Evolutionary conservation across 192 early-diverging fungal genomes (phyloP).

Genomic region (Podila verticillata): DNA sequence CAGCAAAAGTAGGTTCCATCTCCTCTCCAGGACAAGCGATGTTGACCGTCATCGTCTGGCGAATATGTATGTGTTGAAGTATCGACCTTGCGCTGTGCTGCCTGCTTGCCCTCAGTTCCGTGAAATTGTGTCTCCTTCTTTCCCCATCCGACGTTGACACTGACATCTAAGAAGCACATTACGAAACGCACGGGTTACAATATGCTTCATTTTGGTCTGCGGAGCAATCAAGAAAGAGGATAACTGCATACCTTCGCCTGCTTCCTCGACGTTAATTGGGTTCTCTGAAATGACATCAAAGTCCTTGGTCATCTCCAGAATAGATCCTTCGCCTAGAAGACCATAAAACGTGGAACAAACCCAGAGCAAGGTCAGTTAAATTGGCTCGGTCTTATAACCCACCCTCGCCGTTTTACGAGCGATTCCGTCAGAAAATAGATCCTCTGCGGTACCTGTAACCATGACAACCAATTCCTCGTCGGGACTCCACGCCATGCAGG

Average conservation of each 20-base stretch:
- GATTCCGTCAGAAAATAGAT: no score
- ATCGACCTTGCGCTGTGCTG: conserved; percentile 64
- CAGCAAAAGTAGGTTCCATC: conserved; percentile 87
- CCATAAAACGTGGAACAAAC: no score
- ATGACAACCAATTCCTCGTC: conserved; percentile 88
- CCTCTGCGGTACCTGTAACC: conserved; percentile 66
- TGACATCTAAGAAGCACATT: conserved; percentile 54
- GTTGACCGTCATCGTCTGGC: conserved; percentile 72
- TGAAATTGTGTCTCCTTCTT: conserved; percentile 98
- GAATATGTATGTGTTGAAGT: conserved; percentile 55
- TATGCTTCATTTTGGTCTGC: background rate
- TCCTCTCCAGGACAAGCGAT: conserved; percentile 90
- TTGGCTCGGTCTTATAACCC: no score
- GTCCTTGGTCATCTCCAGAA: conserved; percentile 91
- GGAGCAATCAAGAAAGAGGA: no score
- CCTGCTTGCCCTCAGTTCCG: conserved; percentile 85
- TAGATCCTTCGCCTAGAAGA: conserved; percentile 63
- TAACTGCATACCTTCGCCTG: conserved; percentile 67
- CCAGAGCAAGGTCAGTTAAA: background rate
- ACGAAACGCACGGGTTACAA: background rate
- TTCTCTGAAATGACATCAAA: conserved; percentile 92
- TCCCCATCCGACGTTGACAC: conserved; percentile 95
- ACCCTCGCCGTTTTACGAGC: no score
- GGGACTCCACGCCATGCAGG: conserved; percentile 84
- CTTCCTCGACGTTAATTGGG: conserved; percentile 70